Evolutionary conservation across 2,329 filamentous ascomycete species (phyloP).

Genomic region (Penicillium fuscoglaucum): DNA sequence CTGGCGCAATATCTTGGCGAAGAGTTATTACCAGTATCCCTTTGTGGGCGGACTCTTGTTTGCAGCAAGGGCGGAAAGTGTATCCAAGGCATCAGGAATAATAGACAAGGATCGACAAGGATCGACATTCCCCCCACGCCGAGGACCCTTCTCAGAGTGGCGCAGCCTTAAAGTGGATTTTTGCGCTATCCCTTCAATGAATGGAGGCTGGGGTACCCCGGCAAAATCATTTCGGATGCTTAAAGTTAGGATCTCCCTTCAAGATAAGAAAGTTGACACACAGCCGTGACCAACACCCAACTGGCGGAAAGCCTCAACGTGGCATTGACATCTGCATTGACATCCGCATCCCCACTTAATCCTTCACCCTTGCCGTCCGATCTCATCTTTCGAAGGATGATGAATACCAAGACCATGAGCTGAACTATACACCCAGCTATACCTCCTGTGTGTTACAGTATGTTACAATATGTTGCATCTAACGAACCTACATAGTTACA

Average conservation of each 20-base stretch:
- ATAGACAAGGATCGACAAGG: background rate
- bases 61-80: background rate
- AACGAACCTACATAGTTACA: background rate
- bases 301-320: background rate
- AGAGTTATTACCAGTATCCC: background rate
- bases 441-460: background rate
- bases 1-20: constrained; percentile 6
- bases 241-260: constrained; percentile 7
- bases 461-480: background rate
- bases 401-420: background rate
- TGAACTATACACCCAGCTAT: background rate
- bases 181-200: background rate
- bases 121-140: constrained; percentile 8
- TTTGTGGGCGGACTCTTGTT: background rate
- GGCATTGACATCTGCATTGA: background rate
- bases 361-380: background rate
- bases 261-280: constrained; percentile 7
- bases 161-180: background rate
- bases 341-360: background rate
- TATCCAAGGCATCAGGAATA: background rate
- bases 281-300: background rate
- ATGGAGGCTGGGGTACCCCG: background rate
- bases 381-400: background rate
- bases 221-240: background rate
- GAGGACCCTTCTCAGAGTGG: background rate